phyloP scores from a whole-genome alignment of 2,329 filamentous ascomycete species.

The Aspergillus puulaauensis region DNA sequence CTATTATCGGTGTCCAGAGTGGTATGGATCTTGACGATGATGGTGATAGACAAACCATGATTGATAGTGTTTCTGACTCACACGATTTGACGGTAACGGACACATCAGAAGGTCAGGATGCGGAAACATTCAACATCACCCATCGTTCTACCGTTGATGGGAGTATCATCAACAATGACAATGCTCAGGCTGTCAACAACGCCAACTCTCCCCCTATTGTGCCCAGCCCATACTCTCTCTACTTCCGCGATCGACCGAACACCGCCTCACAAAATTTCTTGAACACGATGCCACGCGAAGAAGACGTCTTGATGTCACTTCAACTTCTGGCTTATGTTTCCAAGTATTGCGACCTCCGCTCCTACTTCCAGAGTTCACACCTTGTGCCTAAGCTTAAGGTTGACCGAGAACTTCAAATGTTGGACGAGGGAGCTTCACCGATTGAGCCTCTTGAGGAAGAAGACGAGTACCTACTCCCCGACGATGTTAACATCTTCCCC shows the following conservation, averaged over 20 bases:
- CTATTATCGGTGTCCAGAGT: slow-evolving; percentile 75
- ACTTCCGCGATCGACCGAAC: slow-evolving; percentile 72
- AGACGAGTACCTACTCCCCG: slow-evolving; percentile 85
- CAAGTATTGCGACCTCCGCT: slow-evolving; percentile 94
- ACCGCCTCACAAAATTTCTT: slow-evolving; percentile 70
- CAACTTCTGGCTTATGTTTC: slow-evolving; percentile 96
- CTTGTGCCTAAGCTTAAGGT: slow-evolving; percentile 90
- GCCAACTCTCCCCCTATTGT: slow-evolving; percentile 72
- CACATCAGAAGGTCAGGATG: slow-evolving; percentile 80
- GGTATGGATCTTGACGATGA: slow-evolving; percentile 86
- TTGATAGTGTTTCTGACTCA: slow-evolving; percentile 67
- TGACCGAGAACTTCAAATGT: slow-evolving; percentile 74
- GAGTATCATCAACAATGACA: slow-evolving; percentile 72
- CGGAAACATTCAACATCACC: slow-evolving; percentile 90
- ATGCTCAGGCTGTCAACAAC: slow-evolving; percentile 60
- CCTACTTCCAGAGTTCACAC: slow-evolving; percentile 94
- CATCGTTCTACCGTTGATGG: slow-evolving; percentile 82
- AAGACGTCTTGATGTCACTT: slow-evolving; percentile 96
- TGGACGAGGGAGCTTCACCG: slow-evolving; percentile 65
- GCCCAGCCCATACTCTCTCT: slow-evolving; percentile 72
- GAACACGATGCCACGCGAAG: slow-evolving; percentile 90
- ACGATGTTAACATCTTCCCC: slow-evolving; percentile 98
- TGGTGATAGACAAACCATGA: slow-evolving; percentile 76
- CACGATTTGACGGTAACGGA: slow-evolving; percentile 75
- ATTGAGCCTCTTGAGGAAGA: slow-evolving; percentile 57